Conservation (phyloP, 2,329 filamentous ascomycete species). For the Colletotrichum liriopes region DNA sequence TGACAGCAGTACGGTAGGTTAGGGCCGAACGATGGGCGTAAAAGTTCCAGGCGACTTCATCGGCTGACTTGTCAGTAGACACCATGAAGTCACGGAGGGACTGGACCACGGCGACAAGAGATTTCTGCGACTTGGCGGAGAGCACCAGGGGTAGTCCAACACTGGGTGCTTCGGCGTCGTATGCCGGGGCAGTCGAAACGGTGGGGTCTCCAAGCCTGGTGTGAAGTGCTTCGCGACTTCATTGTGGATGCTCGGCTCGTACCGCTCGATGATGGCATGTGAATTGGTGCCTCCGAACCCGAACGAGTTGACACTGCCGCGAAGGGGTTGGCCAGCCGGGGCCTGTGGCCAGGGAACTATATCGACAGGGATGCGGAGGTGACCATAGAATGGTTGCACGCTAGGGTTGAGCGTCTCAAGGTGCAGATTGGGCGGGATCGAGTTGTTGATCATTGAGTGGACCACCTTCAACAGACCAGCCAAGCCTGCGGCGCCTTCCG, state of each 20-base stretch:
- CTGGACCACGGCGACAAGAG: slow-evolving; percentile 28
- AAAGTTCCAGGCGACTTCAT: slow-evolving; percentile 35
- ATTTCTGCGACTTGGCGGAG: slow-evolving; percentile 41
- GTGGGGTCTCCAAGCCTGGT: not conserved
- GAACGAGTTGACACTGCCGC: slow-evolving; percentile 47
- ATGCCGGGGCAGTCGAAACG: not conserved
- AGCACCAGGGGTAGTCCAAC: slow-evolving; percentile 30
- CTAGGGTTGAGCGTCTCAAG: slow-evolving; percentile 43
- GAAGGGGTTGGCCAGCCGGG: slow-evolving; percentile 40
- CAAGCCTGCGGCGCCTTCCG: slow-evolving; percentile 44
- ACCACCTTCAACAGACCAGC: slow-evolving; percentile 44
- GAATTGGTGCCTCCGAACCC: slow-evolving; percentile 46
- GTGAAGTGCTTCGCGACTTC: slow-evolving; percentile 33
- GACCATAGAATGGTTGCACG: slow-evolving; percentile 44
- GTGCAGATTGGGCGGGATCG: slow-evolving; percentile 44
- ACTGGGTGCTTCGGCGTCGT: not conserved
- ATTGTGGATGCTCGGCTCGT: slow-evolving; percentile 37
- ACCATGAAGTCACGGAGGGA: slow-evolving; percentile 34
- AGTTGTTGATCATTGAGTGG: slow-evolving; percentile 40
- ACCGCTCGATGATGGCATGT: slow-evolving; percentile 45
- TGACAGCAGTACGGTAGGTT: slow-evolving; percentile 33
- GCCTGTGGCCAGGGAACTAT: slow-evolving; percentile 48
- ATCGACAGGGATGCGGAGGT: slow-evolving; percentile 48
- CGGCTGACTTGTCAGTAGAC: slow-evolving; percentile 8
- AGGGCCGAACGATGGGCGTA: slow-evolving; percentile 34